These are phyloP conservation scores for Lactarius indigo DNA, from an alignment of 768 basidiomycete species.

Conservation along the genomic window DNA sequence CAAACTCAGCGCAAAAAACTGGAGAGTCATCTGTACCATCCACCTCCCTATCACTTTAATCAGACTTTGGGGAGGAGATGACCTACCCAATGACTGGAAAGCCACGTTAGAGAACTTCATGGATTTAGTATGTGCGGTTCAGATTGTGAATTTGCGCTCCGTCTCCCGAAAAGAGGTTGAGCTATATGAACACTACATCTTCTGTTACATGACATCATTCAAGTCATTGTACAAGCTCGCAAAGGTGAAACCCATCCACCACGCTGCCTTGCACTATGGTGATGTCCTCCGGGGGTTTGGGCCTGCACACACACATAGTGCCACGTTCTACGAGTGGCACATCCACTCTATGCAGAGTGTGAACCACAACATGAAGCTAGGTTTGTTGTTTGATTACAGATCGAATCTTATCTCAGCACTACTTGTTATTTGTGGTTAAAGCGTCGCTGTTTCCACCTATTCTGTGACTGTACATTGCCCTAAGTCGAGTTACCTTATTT, in stretches of 20 bases:
- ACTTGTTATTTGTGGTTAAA: too few species aligned
- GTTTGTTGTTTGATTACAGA: slow-evolving; percentile 12
- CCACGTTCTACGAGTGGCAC: slow-evolving; percentile 20
- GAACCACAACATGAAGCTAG: slow-evolving; percentile 27
- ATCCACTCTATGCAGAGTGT: slow-evolving; percentile 26
- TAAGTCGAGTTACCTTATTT: too few species aligned
- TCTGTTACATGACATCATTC: slow-evolving; percentile 27
- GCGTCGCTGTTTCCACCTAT: too few species aligned
- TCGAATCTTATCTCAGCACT: neutral
- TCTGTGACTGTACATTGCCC: too few species aligned
- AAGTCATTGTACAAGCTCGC: slow-evolving; percentile 28
- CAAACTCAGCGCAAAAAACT: slow-evolving; percentile 38
- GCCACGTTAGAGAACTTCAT: slow-evolving; percentile 34
- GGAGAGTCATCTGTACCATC: slow-evolving; percentile 33
- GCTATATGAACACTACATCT: slow-evolving; percentile 10
- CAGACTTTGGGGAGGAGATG: slow-evolving; percentile 33
- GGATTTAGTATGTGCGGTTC: slow-evolving; percentile 30
- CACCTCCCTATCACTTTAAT: slow-evolving; percentile 36
- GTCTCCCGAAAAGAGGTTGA: slow-evolving; percentile 15
- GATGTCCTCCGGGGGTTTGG: slow-evolving; percentile 32
- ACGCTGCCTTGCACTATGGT: slow-evolving; percentile 34
- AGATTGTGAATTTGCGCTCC: slow-evolving; percentile 24
- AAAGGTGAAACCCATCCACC: slow-evolving; percentile 33
- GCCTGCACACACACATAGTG: slow-evolving; percentile 28
- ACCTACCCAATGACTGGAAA: slow-evolving; percentile 9